Percentiles rank a stretch among this genome's conserved stretches.
phyloP scores from a whole-genome alignment of 306 rosid genomes.

The Astragalus membranaceus region DNA sequence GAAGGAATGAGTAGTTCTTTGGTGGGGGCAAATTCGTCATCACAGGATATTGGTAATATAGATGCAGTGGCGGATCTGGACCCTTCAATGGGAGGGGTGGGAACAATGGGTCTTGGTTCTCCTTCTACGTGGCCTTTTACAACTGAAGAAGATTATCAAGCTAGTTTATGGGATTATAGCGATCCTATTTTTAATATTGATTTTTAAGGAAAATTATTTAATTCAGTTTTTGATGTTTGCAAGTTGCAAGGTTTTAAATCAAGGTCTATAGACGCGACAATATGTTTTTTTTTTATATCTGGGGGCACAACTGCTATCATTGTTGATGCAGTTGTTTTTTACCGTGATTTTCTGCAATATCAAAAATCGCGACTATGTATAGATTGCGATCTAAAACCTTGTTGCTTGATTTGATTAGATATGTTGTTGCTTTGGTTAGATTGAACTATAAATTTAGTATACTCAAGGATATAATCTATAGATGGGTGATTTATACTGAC shows the following conservation, averaged over 20 bases:
- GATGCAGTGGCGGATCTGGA: constrained; percentile 33
- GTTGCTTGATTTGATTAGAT: neutral
- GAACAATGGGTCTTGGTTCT: constrained; percentile 28
- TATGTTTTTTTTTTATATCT: no score
- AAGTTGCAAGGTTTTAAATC: no score
- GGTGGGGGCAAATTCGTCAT: constrained; percentile 28
- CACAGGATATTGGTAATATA: neutral
- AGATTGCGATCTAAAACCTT: neutral
- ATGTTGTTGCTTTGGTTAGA: neutral
- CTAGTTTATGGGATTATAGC: constrained; percentile 66
- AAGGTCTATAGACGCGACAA: no score
- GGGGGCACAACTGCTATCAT: no score
- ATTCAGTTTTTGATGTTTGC: neutral
- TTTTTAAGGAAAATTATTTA: constrained; percentile 25
- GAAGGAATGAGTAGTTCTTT: constrained; percentile 22
- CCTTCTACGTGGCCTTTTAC: constrained; percentile 57
- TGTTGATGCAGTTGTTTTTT: neutral
- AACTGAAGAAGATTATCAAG: constrained; percentile 37
- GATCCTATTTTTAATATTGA: constrained; percentile 62
- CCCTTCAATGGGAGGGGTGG: constrained; percentile 18
- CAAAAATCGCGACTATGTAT: no score
- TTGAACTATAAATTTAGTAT: neutral
- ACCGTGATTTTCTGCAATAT: no score
- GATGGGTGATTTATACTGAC: neutral
- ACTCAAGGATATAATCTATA: neutral